Conservation (phyloP, 1,284 basidiomycete species). For the Leccinum insigne region DNA sequence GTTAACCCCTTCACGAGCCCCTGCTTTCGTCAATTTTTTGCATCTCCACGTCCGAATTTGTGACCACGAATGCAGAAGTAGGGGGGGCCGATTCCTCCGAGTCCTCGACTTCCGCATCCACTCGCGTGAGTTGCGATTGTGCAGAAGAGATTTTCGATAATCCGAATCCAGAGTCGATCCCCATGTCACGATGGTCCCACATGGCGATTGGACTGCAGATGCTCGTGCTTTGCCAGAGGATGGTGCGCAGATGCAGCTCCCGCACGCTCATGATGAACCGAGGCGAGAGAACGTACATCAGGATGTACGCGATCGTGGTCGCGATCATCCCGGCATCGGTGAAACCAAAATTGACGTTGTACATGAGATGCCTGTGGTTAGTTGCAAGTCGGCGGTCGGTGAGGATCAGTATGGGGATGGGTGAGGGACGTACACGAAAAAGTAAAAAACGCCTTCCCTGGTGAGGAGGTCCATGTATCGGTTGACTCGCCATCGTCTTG, state of each 20-base stretch:
- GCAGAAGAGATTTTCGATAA: neutral
- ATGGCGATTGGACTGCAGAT: neutral
- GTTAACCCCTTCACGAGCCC: neutral
- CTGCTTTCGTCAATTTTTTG: neutral
- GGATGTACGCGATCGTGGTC: neutral
- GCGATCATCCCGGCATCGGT: neutral
- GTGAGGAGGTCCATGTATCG: conserved; percentile 16
- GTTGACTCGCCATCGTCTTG: conserved; percentile 16
- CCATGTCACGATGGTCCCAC: neutral
- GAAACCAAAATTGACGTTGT: conserved; percentile 11
- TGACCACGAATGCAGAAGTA: neutral
- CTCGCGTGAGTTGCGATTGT: neutral
- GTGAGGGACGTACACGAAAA: conserved; percentile 18
- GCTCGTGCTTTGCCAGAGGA: neutral
- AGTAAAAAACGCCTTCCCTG: conserved; percentile 19
- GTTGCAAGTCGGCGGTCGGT: neutral
- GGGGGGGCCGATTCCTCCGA: neutral
- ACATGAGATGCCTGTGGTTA: conserved; percentile 19
- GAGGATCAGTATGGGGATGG: neutral
- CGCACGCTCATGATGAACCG: conserved; percentile 23
- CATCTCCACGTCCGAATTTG: neutral
- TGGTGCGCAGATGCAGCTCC: conserved; percentile 7
- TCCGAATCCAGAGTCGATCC: neutral
- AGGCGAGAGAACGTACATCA: conserved; percentile 20
- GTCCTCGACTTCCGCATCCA: neutral